Evolutionary conservation across 495 filamentous ascomycete genomes (phyloP), one percentile per base, ranked within the genome.

Genomic region (Hypoxylon subgilvum): DNA sequence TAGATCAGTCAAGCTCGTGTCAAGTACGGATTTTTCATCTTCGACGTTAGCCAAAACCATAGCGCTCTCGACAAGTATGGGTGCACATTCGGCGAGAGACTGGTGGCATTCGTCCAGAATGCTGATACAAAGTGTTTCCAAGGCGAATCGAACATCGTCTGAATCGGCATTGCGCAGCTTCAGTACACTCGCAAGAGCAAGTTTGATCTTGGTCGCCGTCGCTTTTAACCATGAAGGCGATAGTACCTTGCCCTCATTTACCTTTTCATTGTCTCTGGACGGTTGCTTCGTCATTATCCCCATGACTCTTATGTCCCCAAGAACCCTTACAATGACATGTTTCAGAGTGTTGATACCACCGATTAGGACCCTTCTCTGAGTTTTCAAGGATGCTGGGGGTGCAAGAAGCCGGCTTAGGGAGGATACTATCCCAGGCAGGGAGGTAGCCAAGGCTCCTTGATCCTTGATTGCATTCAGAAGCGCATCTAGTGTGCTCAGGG

Each of bases 351-450:
- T 73, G 12, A 97, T 70, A 17, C 83, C 85, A 17, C 64, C 69
- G 3, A 84, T 73, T 6, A 97, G 73, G 1, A 93, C 77, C 56
- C 76, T 83, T 54, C 81, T 86, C 43, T 86, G 83, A 13, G 83
- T 79, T 51, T 86, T 87, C 51, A 76, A 74, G 47, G 84, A 82
- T 5, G 82, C 84, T 1, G 83, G 86, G 0, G 87, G 84, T 21
- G 86, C 86, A 25, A 97, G 72, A 12, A 88, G 75, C 70, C 86
- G 92, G 8, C 86, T 87, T 39, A 99, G 68, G 4, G 85, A 81
- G 6, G 93, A 96, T 1, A 96, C 85, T 2, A 91, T 91, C 6
- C 95, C 90, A 6, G 94, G 94, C 62, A 97, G 82, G 59, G 97
- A 92, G 41, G 82, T 90, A 2, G 88, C 88, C 40, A 96, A 78